Percentiles rank a stretch among this genome's conserved stretches.
phyloP scores from a whole-genome alignment of 2,329 filamentous ascomycete species.

The Xylaria digitata region DNA sequence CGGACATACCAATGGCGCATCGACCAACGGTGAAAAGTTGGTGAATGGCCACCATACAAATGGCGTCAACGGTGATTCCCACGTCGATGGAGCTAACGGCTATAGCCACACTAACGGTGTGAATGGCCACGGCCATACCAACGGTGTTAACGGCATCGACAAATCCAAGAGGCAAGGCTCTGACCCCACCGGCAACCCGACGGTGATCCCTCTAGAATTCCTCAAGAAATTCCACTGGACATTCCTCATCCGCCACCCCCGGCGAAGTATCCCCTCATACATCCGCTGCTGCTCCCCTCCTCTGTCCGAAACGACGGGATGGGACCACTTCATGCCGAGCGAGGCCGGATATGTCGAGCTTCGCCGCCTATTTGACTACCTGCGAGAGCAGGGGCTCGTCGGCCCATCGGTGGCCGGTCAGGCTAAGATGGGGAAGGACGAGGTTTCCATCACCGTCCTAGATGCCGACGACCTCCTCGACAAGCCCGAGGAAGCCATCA shows the following conservation, averaged over 20 bases:
- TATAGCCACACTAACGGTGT: constrained; percentile 26
- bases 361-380: constrained; percentile 86
- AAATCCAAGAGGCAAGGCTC: constrained; percentile 40
- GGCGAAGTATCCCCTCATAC: constrained; percentile 90
- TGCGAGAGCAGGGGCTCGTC: constrained; percentile 75
- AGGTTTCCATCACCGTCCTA: constrained; percentile 81
- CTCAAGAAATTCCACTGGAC: constrained; percentile 90
- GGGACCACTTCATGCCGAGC: constrained; percentile 84
- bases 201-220: constrained; percentile 79
- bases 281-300: constrained; percentile 94
- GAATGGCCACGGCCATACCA: constrained; percentile 27
- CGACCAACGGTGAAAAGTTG: constrained; percentile 36
- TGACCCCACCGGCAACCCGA: constrained; percentile 79
- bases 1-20: constrained; percentile 56
- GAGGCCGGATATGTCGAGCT: constrained; percentile 95
- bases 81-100: constrained; percentile 17
- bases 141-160: constrained; percentile 35
- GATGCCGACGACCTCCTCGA: constrained; percentile 96
- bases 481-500: constrained; percentile 78
- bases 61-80: constrained; percentile 8
- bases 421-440: constrained; percentile 44
- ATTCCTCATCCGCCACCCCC: constrained; percentile 96
- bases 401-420: constrained; percentile 72
- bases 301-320: constrained; percentile 82
- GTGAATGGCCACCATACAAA: constrained; percentile 28